Percentiles rank a stretch among this genome's conserved stretches.
Evolutionary conservation across 164 flowering plant genomes (phyloP).

Genomic region (Stephania cephalantha): DNA sequence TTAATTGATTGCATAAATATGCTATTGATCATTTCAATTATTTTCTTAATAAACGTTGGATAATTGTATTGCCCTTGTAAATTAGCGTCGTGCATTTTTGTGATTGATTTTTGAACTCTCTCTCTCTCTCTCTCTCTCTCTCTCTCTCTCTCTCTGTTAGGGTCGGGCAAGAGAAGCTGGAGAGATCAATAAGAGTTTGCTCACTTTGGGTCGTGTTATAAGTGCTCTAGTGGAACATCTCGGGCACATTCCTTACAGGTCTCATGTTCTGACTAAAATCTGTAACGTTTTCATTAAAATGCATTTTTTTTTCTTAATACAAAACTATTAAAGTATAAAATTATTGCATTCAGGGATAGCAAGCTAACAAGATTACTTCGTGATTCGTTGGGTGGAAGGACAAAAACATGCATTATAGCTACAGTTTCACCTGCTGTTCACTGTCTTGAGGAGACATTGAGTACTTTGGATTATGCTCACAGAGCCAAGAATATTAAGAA

Average conservation of each 20-base stretch:
- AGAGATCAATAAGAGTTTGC: slow-evolving; percentile 93
- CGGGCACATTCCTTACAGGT: slow-evolving; percentile 97
- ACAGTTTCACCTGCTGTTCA: slow-evolving; percentile 97
- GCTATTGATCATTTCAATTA: neutral
- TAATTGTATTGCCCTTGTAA: neutral
- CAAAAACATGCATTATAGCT: slow-evolving; percentile 97
- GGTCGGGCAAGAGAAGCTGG: slow-evolving; percentile 99
- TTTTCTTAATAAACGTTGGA: neutral
- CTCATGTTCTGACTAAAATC: neutral
- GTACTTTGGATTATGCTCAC: slow-evolving; percentile 96
- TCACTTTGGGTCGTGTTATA: slow-evolving; percentile 89
- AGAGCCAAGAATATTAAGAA: slow-evolving; percentile 89
- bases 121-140: neutral
- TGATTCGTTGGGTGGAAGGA: slow-evolving; percentile 96
- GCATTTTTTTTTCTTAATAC: neutral
- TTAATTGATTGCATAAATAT: neutral
- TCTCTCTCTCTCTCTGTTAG: slow-evolving; percentile 21
- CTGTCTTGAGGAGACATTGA: slow-evolving; percentile 93
- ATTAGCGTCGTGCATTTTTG: neutral
- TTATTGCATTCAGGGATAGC: slow-evolving; percentile 63
- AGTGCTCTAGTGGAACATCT: slow-evolving; percentile 96
- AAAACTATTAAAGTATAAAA: no score
- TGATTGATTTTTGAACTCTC: neutral
- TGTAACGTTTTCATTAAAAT: neutral
- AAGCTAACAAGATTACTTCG: slow-evolving; percentile 90